Base-by-base conservation (phyloP, 441 rosid genomes). In the Pelargonium cotyledonis region DNA sequence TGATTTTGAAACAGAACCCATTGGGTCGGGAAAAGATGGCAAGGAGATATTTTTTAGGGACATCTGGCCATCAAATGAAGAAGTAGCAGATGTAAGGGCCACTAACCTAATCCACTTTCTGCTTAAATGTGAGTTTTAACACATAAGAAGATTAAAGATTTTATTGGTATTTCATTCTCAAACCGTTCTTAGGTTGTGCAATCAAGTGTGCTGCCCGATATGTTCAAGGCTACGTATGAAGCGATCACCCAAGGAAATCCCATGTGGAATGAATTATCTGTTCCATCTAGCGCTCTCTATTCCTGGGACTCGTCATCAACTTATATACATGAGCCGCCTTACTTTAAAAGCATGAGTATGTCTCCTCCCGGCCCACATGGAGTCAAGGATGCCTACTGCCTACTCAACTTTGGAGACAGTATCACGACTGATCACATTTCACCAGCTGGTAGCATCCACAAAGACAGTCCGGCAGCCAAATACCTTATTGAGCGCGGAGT, bases 381-480 rank as follows among this genome's bases (percentile, higher is more conserved):
- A 0, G 96, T 93, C 75, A 93, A 88, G 81, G 86, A 38, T 63
- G 96, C 92, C 11, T 85, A 85, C 83, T 92, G 97, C 83, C 74
- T 92, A 65, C 91, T 92, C 51, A 89, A 88, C 73, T 85, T 90
- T 31, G 98, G 98, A 68, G 97, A 90, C 71, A 93, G 97, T 80
- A 93, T 90, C 16, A 93, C 98, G 38, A 90, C 98, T 51, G 98
- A 93, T 81, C 97, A 90, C 81, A 90, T 90, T 77, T 93, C 97
- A 61, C 97, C 97, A 35, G 96, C 98, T 74, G 97, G 98, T 65
- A 93, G 95, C 80, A 93, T 90, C 79, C 95, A 90, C 79, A 90
- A 79, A 75, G 96, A 90, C 72, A 90, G 95, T 73, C 91, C 96
- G 0, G 97, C 98, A 29, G 98, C 98, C 26, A 89, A 83, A 78